Base-by-base conservation (phyloP, 805 yeast species). In the Schwanniomyces occidentalis region DNA sequence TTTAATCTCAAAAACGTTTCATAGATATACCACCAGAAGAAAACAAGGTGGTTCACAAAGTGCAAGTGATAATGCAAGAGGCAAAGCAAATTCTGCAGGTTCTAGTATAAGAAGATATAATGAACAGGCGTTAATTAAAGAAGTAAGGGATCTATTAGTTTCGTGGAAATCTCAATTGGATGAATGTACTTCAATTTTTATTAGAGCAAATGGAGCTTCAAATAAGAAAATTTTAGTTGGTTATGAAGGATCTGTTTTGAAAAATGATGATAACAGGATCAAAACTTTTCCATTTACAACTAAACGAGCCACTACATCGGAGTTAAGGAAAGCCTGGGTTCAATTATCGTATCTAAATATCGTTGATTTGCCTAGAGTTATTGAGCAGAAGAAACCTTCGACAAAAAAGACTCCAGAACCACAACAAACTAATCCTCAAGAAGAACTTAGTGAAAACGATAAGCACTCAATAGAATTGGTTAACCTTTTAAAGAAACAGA, bases 1-100 rank as follows among this genome's bases (percentile, higher is more conserved):
- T 6, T 34, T 89, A 2, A 82, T 69, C 12, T 87, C 88, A 39
- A 91, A 89, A 51, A 85, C 97, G 0, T 87, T 86, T 58, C 99
- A 91, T 57, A 72, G 98, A 46, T 93, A 93, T 53, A 93, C 99
- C 2, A 89, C 97, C 1, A 80, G 99, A 66, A 75, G 96, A 45
- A 93, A 93, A 54, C 99, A 93, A 60, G 99, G 99, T 69, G 99
- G 99, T 1, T 76, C 97, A 0, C 99, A 93, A 56, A 78, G 90
- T 45, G 90, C 97, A 1, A 83, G 78, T 60, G 99, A 93, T 60
- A 87, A 83, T 52, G 85, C 95, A 1, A 78, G 84, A 46, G 98
- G 99, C 4, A 91, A 90, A 56, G 98, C 98, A 6, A 88, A 88
- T 43, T 88, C 96, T 16, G 99, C 96, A 0, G 99, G 99, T 33